These are phyloP conservation scores for Botrytis porri DNA, from an alignment of 2,329 filamentous ascomycete genomes.

Conservation along the genomic window DNA sequence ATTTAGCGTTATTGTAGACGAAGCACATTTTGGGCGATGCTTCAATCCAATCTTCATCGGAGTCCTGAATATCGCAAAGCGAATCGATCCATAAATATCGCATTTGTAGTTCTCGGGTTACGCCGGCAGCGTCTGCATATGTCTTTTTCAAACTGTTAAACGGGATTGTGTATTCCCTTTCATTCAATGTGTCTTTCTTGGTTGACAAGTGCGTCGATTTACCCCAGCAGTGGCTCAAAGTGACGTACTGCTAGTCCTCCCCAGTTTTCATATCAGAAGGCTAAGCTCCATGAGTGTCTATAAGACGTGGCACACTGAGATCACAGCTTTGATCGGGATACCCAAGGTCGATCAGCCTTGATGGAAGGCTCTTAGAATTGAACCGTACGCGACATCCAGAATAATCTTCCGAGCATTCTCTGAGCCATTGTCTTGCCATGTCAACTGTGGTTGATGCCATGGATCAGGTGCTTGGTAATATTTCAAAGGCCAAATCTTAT, in stretches of 20 bases:
- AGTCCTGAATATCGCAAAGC: not conserved
- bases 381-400: not conserved
- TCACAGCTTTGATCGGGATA: not conserved
- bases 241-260: not conserved
- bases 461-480: not conserved
- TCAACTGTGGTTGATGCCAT: too few species aligned
- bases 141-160: not conserved
- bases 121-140: not conserved
- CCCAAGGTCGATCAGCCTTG: not conserved
- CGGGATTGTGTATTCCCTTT: not conserved
- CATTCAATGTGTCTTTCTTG: not conserved
- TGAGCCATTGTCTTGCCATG: not conserved
- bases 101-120: not conserved
- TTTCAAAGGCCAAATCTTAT: not conserved
- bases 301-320: not conserved
- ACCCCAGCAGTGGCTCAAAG: not conserved
- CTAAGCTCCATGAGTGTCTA: not conserved
- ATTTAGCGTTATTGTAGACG: not conserved
- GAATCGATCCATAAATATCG: conserved; percentile 9
- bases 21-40: not conserved
- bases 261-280: too few species aligned
- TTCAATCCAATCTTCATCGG: not conserved
- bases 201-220: not conserved
- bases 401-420: not conserved
- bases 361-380: not conserved